phyloP scores from a whole-genome alignment of 148 eudicot species.

The Rhododendron molle region DNA sequence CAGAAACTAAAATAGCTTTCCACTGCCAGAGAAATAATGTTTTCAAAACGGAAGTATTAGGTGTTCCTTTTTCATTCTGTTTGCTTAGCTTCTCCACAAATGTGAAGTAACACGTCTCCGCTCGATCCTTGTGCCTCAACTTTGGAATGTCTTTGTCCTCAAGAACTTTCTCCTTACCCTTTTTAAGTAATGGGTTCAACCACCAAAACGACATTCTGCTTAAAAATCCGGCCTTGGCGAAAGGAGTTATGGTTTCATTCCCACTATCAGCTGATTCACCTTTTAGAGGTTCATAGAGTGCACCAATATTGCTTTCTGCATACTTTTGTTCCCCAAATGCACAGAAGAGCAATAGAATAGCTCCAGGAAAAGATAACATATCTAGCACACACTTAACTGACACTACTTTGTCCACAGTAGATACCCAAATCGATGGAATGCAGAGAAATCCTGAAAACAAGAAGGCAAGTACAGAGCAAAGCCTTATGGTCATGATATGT shows the following conservation, averaged over 20 bases:
- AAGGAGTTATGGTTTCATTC: constrained; percentile 16
- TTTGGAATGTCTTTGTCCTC: constrained; percentile 46
- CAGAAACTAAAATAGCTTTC: constrained; percentile 39
- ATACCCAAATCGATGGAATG: constrained; percentile 9
- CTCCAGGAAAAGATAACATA: constrained; percentile 52
- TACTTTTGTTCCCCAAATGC: constrained; percentile 38
- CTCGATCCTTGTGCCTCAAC: constrained; percentile 34
- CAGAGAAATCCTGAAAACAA: constrained; percentile 22
- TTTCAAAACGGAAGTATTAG: constrained; percentile 20
- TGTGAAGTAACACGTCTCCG: constrained; percentile 32
- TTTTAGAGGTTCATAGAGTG: constrained; percentile 28
- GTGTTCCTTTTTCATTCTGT: constrained; percentile 14
- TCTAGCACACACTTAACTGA: constrained; percentile 37
- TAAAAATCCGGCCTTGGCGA: constrained; percentile 36
- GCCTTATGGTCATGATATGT: neutral
- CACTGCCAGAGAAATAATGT: constrained; percentile 40
- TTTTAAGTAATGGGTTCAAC: constrained; percentile 53
- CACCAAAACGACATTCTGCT: constrained; percentile 60
- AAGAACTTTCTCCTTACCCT: constrained; percentile 40
- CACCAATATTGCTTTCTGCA: constrained; percentile 16
- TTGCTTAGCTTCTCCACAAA: constrained; percentile 29
- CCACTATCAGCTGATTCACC: constrained; percentile 9
- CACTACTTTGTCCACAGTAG: neutral
- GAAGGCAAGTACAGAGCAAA: constrained; percentile 3
- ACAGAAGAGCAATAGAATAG: constrained; percentile 51